phyloP scores from a whole-genome alignment of 2,329 filamentous ascomycete genomes.

The Xylaria sp. region DNA sequence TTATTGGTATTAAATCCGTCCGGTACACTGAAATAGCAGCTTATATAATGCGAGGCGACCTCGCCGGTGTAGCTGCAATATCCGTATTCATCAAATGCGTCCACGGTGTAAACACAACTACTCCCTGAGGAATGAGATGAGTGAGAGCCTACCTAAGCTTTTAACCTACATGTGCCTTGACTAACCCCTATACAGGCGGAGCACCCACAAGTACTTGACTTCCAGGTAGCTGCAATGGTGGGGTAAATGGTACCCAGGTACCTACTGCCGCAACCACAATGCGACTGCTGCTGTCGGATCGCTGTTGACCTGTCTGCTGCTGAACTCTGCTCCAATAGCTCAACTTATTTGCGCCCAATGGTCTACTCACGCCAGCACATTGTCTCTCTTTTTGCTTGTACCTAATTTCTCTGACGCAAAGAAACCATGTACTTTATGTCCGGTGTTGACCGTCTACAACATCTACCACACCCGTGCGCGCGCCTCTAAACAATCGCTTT shows the following conservation, averaged over 20 bases:
- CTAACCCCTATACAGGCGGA: too few species aligned
- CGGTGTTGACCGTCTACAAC: slow-evolving; percentile 39
- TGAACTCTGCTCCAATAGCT: background rate
- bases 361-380: background rate
- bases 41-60: too few species aligned
- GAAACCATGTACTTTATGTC: slow-evolving; percentile 23
- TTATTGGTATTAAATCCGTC: too few species aligned
- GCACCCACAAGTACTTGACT: background rate
- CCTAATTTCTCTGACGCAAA: background rate
- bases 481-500: slow-evolving; percentile 53
- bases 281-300: background rate
- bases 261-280: slow-evolving; percentile 11
- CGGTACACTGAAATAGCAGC: too few species aligned
- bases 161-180: too few species aligned
- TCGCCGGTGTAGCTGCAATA: too few species aligned
- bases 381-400: background rate
- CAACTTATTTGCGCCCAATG: slow-evolving; percentile 3
- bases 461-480: slow-evolving; percentile 44
- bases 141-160: too few species aligned
- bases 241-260: slow-evolving; percentile 11
- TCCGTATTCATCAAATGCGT: too few species aligned
- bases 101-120: too few species aligned
- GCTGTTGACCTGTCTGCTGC: background rate
- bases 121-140: too few species aligned
- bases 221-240: background rate